Evolutionary conservation across 2,329 filamentous ascomycete species (phyloP).

Genomic region (Xylariaceae sp.): DNA sequence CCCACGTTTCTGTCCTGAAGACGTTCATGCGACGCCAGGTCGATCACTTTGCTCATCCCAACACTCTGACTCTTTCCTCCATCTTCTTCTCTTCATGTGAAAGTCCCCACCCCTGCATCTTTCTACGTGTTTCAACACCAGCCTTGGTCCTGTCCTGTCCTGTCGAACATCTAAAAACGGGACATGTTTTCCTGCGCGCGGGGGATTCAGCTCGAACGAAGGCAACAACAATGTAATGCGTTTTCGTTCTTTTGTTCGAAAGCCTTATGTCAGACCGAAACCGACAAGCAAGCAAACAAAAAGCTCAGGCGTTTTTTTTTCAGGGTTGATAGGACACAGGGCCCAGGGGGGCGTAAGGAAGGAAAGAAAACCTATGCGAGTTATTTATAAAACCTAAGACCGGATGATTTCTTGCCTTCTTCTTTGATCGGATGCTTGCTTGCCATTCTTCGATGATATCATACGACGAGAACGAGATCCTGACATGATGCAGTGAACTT

Average conservation of each 20-base stretch:
- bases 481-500: conserved; percentile 14
- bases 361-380: conserved; percentile 9
- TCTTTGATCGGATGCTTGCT: neutral
- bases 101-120: neutral
- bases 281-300: too few relatives aligned
- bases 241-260: too few relatives aligned
- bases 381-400: conserved; percentile 19
- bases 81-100: neutral
- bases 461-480: conserved; percentile 28
- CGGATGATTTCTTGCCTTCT: neutral
- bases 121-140: neutral
- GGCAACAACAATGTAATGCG: too few relatives aligned
- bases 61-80: neutral
- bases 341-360: too few relatives aligned
- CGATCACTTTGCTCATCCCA: neutral
- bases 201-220: too few relatives aligned
- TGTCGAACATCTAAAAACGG: too few relatives aligned
- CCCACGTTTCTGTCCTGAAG: neutral
- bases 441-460: conserved; percentile 23
- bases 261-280: conserved; percentile 10
- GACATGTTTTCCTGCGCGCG: too few relatives aligned
- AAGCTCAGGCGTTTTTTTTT: too few relatives aligned
- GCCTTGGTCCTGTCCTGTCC: too few relatives aligned
- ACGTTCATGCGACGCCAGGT: neutral
- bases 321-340: too few relatives aligned